These are phyloP conservation scores for Boletellus emodensis DNA, from an alignment of 768 basidiomycete species.

Conservation along the genomic window DNA sequence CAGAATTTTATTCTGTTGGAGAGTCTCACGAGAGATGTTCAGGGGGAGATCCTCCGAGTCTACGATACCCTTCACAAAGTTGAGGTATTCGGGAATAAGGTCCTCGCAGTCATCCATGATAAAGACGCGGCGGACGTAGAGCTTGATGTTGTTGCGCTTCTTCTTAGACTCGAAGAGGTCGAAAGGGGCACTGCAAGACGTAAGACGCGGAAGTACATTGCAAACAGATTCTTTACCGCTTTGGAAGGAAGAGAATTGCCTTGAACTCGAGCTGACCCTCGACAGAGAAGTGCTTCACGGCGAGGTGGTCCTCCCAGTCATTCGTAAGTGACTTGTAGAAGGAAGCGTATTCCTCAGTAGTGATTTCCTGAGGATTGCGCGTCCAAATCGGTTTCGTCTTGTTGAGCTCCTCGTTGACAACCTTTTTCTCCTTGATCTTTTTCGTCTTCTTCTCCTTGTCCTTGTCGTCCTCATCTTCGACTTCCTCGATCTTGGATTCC, in stretches of 20 bases:
- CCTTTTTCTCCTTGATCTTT: slow-evolving; percentile 86
- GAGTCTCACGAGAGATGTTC: slow-evolving; percentile 99
- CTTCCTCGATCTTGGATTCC: slow-evolving; percentile 77
- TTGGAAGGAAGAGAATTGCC: slow-evolving; percentile 96
- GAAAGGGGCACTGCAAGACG: slow-evolving; percentile 76
- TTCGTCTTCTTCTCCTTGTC: slow-evolving; percentile 91
- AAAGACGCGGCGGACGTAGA: slow-evolving; percentile 99
- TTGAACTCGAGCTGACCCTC: slow-evolving; percentile 99
- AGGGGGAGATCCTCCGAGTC: slow-evolving; percentile 99
- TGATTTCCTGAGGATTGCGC: slow-evolving; percentile 94
- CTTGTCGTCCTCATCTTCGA: slow-evolving; percentile 79
- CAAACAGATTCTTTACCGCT: slow-evolving; percentile 57
- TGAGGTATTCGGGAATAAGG: slow-evolving; percentile 98
- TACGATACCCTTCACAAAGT: slow-evolving; percentile 99
- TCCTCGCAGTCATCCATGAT: slow-evolving; percentile 99
- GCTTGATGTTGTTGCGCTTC: slow-evolving; percentile 99
- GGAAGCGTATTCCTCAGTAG: slow-evolving; percentile 83
- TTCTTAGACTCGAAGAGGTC: slow-evolving; percentile 99
- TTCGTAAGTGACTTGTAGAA: slow-evolving; percentile 99
- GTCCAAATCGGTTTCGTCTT: slow-evolving; percentile 99
- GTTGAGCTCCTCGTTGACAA: slow-evolving; percentile 96
- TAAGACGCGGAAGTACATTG: background rate
- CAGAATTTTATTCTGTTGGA: slow-evolving; percentile 99
- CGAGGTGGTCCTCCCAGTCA: slow-evolving; percentile 99
- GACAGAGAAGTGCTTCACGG: slow-evolving; percentile 99